Base-by-base conservation (phyloP, 352 stramenopile genomes). In the Globisporangium paddicum region DNA sequence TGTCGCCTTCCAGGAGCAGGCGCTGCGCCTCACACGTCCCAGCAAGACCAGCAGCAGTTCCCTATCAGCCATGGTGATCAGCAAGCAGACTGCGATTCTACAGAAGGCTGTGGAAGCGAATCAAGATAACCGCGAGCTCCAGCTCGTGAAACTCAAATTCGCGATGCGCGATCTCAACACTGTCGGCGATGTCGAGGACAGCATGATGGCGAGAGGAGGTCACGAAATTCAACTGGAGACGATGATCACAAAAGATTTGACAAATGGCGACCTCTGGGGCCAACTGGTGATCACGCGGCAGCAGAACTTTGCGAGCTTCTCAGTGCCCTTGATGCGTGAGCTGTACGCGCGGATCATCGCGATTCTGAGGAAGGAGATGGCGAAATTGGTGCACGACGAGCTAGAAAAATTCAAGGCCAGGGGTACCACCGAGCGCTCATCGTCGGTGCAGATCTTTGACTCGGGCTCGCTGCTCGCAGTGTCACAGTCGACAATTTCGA, bases 261-360 rank as follows among this genome's bases (percentile, higher is more conserved):
- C 68, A 4, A 87, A 81, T 62, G 58, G 51, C 1, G 60, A 73
- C 7, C 52, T 92, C 26, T 95, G 86, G 86, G 23, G 72, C 19
- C 78, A 78, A 25, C 51, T 90, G 35, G 38, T 95, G 11, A 53
- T 72, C 40, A 67, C 41, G 48, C 65, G 58, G 1, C 76, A 84
- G 26, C 75, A 91, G 55, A 77, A 83, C 16, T 95, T 93, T 66
- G 67, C 76, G 23, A 73, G 52, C 30, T 95, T 95, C 55, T 88
- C 78, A 1, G 72, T 93, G 60, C 67, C 83, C 7, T 67, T 74
- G 45, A 49, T 90, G 19, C 83, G 83, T 10, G 75, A 95, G 30
- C 44, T 89, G 23, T 93, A 83, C 53, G 86, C 83, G 21, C 76
- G 86, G 9, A 70, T 89, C 30, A 46, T 91, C 18, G 59, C 71